Conservation (phyloP, 1,139 yeast species). For the Taiozyma sp. region DNA sequence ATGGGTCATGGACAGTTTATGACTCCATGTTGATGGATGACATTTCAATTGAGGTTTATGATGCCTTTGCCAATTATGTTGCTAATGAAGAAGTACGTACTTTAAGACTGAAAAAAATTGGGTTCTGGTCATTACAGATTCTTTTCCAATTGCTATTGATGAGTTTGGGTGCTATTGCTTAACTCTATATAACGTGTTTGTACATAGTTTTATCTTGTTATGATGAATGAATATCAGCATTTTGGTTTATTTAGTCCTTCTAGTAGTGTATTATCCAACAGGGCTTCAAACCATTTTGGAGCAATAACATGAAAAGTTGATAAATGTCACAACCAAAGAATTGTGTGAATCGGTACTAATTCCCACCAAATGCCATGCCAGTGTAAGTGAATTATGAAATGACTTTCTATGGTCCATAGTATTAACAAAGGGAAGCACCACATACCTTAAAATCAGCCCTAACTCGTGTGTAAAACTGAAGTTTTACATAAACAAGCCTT, state of each 20-base stretch:
- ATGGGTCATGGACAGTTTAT: constrained; percentile 95
- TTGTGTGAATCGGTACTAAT: too few relatives aligned
- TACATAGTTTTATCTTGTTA: neutral
- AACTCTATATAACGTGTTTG: neutral
- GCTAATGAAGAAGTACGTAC: constrained; percentile 78
- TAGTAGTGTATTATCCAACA: neutral
- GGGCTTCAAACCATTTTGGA: neutral
- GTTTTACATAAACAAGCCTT: constrained; percentile 1
- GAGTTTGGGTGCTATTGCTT: constrained; percentile 63
- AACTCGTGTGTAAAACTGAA: constrained; percentile 1
- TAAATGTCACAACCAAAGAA: too few relatives aligned
- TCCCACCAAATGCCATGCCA: neutral
- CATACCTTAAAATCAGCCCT: constrained; percentile 1
- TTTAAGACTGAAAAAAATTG: constrained; percentile 72
- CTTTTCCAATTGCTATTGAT: constrained; percentile 74
- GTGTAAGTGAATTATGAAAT: neutral
- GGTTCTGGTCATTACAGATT: constrained; percentile 90
- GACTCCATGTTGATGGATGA: constrained; percentile 92
- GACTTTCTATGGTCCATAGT: neutral
- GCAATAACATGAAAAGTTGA: too few relatives aligned
- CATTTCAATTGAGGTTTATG: constrained; percentile 82
- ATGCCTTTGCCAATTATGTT: constrained; percentile 83
- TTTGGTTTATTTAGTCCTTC: too few relatives aligned
- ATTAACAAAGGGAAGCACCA: neutral
- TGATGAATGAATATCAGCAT: neutral